phyloP scores from a whole-genome alignment of 148 eudicot genomes.

The Spergularia bocconei region DNA sequence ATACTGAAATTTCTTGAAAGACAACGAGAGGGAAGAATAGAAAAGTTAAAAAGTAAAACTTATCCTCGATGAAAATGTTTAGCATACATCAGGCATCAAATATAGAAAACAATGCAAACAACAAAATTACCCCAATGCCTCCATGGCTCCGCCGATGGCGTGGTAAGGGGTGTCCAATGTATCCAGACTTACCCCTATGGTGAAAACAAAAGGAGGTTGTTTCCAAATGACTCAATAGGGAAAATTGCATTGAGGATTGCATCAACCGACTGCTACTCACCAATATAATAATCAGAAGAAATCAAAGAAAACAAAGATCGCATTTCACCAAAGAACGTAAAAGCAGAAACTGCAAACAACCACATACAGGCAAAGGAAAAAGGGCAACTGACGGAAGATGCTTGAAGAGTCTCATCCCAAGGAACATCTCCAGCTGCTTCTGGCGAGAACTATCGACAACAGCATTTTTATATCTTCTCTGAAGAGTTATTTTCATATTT shows the following conservation, averaged over 20 bases:
- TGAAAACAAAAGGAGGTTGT: no score
- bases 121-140: no score
- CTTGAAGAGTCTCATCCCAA: conserved; percentile 86
- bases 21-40: neutral
- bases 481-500: conserved; percentile 86
- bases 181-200: no score
- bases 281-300: neutral
- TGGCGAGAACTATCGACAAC: conserved; percentile 95
- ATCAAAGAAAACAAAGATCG: conserved; percentile 6
- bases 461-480: conserved; percentile 91
- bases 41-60: neutral
- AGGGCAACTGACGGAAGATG: conserved; percentile 80
- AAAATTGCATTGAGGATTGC: no score
- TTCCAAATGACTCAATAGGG: no score
- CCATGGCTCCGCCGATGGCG: no score
- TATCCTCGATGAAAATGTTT: neutral
- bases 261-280: neutral
- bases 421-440: conserved; percentile 90
- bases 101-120: neutral
- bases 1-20: neutral
- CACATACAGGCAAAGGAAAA: conserved; percentile 70
- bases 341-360: conserved; percentile 2
- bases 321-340: conserved; percentile 6
- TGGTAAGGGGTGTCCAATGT: no score
- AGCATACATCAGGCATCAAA: neutral